A percentile compares a stretch with the other conserved stretches of the same genome.
Conservation (phyloP, 2,329 filamentous ascomycete species). For the Cladorrhinum sp. region DNA sequence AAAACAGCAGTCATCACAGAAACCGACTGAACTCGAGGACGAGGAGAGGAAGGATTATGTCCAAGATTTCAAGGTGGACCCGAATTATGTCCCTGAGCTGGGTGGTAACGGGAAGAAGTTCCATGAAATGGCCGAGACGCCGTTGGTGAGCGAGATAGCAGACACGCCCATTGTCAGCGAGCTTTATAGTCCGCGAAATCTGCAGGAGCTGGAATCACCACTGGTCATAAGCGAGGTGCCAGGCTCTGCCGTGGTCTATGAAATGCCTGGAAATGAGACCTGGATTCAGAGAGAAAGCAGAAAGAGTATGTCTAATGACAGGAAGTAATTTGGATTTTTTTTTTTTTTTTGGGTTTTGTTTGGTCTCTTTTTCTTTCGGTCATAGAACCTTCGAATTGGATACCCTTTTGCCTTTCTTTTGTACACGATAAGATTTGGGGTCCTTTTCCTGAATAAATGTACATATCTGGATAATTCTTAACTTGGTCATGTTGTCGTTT, state of each 20-base stretch:
- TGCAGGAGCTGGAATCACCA: not conserved
- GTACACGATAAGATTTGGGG: no score
- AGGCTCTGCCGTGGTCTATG: conserved; percentile 1
- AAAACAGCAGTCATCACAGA: not conserved
- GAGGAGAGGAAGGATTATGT: not conserved
- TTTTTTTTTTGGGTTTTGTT: no score
- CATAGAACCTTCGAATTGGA: not conserved
- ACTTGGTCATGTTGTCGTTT: no score
- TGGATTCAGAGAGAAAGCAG: not conserved
- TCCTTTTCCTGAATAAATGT: no score
- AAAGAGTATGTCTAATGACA: not conserved
- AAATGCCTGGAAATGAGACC: conserved; percentile 1
- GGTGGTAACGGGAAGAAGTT: not conserved
- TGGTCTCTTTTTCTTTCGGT: not conserved
- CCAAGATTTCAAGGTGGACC: not conserved
- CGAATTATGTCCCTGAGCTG: not conserved
- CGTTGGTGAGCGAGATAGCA: not conserved
- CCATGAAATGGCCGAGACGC: not conserved
- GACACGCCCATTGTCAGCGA: not conserved
- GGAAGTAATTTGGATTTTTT: not conserved
- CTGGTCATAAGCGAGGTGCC: not conserved
- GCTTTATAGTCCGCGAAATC: not conserved
- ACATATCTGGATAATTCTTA: no score
- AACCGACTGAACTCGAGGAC: not conserved
- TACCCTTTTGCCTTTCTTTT: not conserved